Conservation (phyloP, 371 early-diverging fungal genomes). For the Basidiobolus meristosporus region DNA sequence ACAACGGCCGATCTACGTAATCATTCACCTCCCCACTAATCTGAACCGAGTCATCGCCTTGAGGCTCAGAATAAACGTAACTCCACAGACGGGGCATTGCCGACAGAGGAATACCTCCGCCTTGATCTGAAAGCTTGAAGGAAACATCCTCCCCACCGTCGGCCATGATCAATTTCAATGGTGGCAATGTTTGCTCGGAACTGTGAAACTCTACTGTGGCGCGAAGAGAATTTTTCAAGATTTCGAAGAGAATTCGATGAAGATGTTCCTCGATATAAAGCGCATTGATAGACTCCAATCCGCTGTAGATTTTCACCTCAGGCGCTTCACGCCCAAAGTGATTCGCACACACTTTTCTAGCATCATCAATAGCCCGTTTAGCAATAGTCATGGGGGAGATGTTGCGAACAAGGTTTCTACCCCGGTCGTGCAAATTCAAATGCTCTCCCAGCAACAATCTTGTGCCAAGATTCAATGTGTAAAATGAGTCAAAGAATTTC, state of each 20-base stretch:
- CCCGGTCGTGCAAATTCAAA: slow-evolving; percentile 26
- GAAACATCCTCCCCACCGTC: slow-evolving; percentile 35
- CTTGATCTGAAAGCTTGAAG: slow-evolving; percentile 35
- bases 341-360: slow-evolving; percentile 22
- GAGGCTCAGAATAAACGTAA: slow-evolving; percentile 10
- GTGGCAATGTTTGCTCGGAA: slow-evolving; percentile 6
- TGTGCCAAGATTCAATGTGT: slow-evolving; percentile 32
- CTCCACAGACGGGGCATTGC: slow-evolving; percentile 21
- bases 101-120: slow-evolving; percentile 28
- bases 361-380: slow-evolving; percentile 34
- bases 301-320: slow-evolving; percentile 19
- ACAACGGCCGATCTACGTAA: slow-evolving; percentile 8
- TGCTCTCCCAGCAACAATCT: slow-evolving; percentile 42
- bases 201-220: slow-evolving; percentile 21
- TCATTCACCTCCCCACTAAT: not conserved
- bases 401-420: slow-evolving; percentile 28
- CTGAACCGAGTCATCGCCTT: not conserved
- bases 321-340: slow-evolving; percentile 23
- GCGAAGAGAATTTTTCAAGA: slow-evolving; percentile 31
- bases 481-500: slow-evolving; percentile 19
- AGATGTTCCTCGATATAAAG: slow-evolving; percentile 37
- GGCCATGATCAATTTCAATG: slow-evolving; percentile 24
- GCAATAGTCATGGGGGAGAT: slow-evolving; percentile 37
- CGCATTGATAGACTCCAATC: slow-evolving; percentile 19
- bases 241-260: slow-evolving; percentile 44